Percentiles rank a stretch among this genome's conserved stretches.
Conservation (phyloP, 176 grass and related monocot species). For the Leersia perrieri region DNA sequence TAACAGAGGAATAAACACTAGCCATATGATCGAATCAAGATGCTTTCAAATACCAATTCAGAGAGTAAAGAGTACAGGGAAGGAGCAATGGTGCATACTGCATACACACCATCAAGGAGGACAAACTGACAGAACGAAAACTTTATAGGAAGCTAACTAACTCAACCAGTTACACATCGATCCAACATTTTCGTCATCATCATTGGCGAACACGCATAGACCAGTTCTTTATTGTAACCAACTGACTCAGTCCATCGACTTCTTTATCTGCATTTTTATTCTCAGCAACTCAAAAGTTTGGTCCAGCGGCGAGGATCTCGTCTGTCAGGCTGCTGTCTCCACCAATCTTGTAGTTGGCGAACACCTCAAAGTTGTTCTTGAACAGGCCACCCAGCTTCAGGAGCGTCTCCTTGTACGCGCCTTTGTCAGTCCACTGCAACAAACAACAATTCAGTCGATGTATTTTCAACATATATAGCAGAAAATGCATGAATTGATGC, state of each 20-base stretch:
- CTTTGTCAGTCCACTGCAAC: slow-evolving; percentile 79
- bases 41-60: background rate
- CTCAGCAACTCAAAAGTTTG: slow-evolving; percentile 60
- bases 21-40: background rate
- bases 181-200: slow-evolving; percentile 33
- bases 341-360: slow-evolving; percentile 81
- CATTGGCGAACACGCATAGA: background rate
- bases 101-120: background rate
- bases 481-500: background rate
- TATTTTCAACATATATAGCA: background rate
- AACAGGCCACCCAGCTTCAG: slow-evolving; percentile 88
- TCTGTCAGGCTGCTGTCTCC: slow-evolving; percentile 67
- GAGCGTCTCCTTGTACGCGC: slow-evolving; percentile 73
- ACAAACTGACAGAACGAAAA: slow-evolving; percentile 4
- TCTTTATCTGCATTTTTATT: background rate
- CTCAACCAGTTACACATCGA: slow-evolving; percentile 13
- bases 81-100: background rate
- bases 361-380: slow-evolving; percentile 98
- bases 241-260: background rate
- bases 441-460: background rate
- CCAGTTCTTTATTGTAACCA: slow-evolving; percentile 47
- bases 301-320: slow-evolving; percentile 91
- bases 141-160: slow-evolving; percentile 22
- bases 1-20: background rate
- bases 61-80: slow-evolving; percentile 10